Base-by-base conservation (phyloP, 345 rosid species). In the Erysimum cheiranthoides region DNA sequence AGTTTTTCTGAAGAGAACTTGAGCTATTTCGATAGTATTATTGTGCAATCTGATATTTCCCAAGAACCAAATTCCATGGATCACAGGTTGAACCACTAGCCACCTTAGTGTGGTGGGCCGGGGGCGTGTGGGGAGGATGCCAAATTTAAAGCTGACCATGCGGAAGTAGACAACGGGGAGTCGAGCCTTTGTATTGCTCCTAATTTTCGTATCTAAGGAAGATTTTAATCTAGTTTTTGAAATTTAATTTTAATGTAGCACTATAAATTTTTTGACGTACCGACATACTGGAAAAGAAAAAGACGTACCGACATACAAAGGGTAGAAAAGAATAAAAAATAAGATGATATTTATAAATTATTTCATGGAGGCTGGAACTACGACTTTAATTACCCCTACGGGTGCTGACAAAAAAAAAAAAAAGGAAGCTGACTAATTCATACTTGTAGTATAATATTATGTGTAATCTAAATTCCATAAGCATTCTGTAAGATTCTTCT, bases 281-380 rank as follows among this genome's bases (percentile, higher is more conserved):
- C 78, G 65, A 73, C 77, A 73, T 73, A 64, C 1, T 30, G 11
- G 38, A 32, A 39, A 31, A 64, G 39, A 54, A 30, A 50, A 51
- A 10, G 5, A 35, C 73, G 60, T 57, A 66, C 78, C 78, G 73
- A 74, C 78, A 66, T 74, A 64, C 5, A 18, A 49, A 49, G 46
- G 0, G 5, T 61, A 13, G 18, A 61, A 27, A 18, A 18, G 3
- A 5, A 10, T 6, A 18, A 60, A n/a, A 31, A 10, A 36, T 5
- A 16, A 36, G 28, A 38, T 10, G 45, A 60, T 18, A 18, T 38
- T 45, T 6, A 34, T 34, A 34, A 45, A 45, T 6, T 14, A 13
- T 13, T n/a, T 14, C 6, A 30, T 38, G 34, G 63, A 62, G 36
- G n/a, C n/a, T n/a, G n/a, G n/a, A n/a, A n/a, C 36, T 9, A 73